Percentiles rank a stretch among this genome's conserved stretches.
Conservation (phyloP, 2,329 filamentous ascomycete species). For the Cladophialophora bantiana region DNA sequence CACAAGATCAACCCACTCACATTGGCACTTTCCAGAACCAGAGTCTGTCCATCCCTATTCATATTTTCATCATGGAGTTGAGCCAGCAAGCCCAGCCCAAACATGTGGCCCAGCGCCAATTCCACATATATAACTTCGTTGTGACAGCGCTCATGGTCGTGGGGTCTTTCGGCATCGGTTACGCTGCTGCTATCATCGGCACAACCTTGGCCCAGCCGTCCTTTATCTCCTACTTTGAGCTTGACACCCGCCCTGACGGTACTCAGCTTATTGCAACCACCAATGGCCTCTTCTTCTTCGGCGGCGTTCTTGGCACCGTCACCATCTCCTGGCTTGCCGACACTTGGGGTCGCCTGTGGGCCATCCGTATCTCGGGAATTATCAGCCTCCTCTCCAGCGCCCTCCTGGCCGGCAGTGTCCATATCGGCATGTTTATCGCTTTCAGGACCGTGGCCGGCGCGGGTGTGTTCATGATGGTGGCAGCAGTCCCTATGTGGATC, state of each 20-base stretch:
- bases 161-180: slow-evolving; percentile 23
- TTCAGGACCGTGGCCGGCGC: slow-evolving; percentile 25
- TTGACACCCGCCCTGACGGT: not conserved
- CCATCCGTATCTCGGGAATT: not conserved
- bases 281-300: slow-evolving; percentile 77
- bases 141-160: slow-evolving; percentile 4
- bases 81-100: too few species aligned
- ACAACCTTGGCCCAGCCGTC: slow-evolving; percentile 47
- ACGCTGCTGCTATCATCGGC: slow-evolving; percentile 23
- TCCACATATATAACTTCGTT: slow-evolving; percentile 7
- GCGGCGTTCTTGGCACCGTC: slow-evolving; percentile 13
- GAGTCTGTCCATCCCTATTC: too few species aligned
- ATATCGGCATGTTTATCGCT: slow-evolving; percentile 31
- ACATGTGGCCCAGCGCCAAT: slow-evolving; percentile 10
- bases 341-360: not conserved
- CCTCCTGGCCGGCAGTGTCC: slow-evolving; percentile 21
- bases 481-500: slow-evolving; percentile 23
- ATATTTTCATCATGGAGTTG: too few species aligned
- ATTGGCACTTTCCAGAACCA: too few species aligned
- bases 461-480: slow-evolving; percentile 18
- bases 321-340: not conserved
- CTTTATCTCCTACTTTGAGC: slow-evolving; percentile 47
- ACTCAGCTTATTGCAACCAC: slow-evolving; percentile 70
- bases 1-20: too few species aligned
- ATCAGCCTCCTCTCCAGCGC: slow-evolving; percentile 20